Evolutionary conservation across 2,329 filamentous ascomycete species (phyloP), one percentile per base, ranked within the genome.

Genomic region (Chaetomiaceae sp.): DNA sequence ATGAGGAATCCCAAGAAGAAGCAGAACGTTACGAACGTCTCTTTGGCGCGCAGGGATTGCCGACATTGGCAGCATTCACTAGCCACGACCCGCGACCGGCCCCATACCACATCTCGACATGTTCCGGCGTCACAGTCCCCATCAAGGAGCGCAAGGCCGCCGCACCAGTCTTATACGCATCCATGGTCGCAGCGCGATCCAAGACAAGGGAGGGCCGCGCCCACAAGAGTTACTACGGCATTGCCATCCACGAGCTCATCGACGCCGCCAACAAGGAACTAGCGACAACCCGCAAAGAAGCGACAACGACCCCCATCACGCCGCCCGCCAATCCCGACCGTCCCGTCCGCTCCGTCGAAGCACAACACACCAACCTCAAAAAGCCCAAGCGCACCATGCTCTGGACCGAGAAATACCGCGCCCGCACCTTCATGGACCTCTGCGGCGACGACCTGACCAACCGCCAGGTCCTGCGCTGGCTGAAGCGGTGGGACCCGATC

Each of bases 371-470:
- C 29, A 47, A 63, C 1, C 38, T 44, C 52, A 77, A 72, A 57
- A 78, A 72, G 55, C 65, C 69, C 0, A 78, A 73, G 54, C 74
- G 71, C 58, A 79, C 82, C 0, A 69, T 89, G 29, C 75, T 99
- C 66, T 99, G 94, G 94, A 96, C 92, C 0, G 94, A 99, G 67
- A 99, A 99, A 68, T 99, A 99, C 67, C 85, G 94, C 33, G 94
- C 94, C 25, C 83, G 84, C 56, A 92, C 85, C 63, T 99, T 97
- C 64, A 88, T 91, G 62, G 94, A 99, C 62, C 77, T 99, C 0
- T 89, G 95, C 44, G 95, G 95, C 25, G 94, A 99, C 63, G 94
- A 99, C 66, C 80, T 91, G 40, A 97, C 92, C 23, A 95, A 99
- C 69, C 83, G 94, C 56, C 81, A 87, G 55, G 92, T 99, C 4